These are phyloP conservation scores for Peziza echinospora DNA, from an alignment of 495 filamentous ascomycete genomes.

Conservation along the genomic window DNA sequence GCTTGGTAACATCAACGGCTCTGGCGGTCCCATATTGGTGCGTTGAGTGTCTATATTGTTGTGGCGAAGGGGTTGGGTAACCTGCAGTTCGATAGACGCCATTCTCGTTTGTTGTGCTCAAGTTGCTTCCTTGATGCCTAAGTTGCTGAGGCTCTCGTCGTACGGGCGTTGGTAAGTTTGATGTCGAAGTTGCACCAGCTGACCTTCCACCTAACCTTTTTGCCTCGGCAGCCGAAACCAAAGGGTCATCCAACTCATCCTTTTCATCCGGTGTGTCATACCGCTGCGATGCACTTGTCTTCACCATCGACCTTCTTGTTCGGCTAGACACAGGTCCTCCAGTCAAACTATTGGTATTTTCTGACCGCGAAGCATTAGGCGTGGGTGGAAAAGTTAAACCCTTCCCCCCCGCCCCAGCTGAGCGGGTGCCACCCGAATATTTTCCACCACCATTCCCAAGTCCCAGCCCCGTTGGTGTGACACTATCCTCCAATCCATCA, in stretches of 20 bases:
- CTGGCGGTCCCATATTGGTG: slow-evolving; percentile 14
- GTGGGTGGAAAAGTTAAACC: slow-evolving; percentile 32
- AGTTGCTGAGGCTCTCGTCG: neutral
- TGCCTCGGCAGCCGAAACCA: slow-evolving; percentile 25
- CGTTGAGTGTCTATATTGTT: slow-evolving; percentile 30
- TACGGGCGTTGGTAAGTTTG: slow-evolving; percentile 8
- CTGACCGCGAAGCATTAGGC: slow-evolving; percentile 31
- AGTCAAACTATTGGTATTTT: slow-evolving; percentile 46
- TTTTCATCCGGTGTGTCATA: slow-evolving; percentile 95
- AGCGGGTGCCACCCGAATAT: slow-evolving; percentile 28
- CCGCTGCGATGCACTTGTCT: slow-evolving; percentile 50
- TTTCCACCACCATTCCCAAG: slow-evolving; percentile 20
- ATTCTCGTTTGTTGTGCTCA: slow-evolving; percentile 28
- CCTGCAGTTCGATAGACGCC: slow-evolving; percentile 44
- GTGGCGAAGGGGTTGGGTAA: slow-evolving; percentile 39
- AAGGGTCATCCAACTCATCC: slow-evolving; percentile 35
- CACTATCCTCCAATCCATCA: slow-evolving; percentile 17
- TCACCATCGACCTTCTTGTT: slow-evolving; percentile 59
- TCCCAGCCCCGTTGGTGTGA: neutral
- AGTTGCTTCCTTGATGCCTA: neutral
- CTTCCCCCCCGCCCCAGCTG: slow-evolving; percentile 24
- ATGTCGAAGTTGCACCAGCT: slow-evolving; percentile 23
- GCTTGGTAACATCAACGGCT: slow-evolving; percentile 28
- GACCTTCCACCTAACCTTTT: slow-evolving; percentile 40
- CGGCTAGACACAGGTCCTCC: slow-evolving; percentile 55